Conservation (phyloP, 2,329 filamentous ascomycete genomes). For the Botryotinia globosa region DNA sequence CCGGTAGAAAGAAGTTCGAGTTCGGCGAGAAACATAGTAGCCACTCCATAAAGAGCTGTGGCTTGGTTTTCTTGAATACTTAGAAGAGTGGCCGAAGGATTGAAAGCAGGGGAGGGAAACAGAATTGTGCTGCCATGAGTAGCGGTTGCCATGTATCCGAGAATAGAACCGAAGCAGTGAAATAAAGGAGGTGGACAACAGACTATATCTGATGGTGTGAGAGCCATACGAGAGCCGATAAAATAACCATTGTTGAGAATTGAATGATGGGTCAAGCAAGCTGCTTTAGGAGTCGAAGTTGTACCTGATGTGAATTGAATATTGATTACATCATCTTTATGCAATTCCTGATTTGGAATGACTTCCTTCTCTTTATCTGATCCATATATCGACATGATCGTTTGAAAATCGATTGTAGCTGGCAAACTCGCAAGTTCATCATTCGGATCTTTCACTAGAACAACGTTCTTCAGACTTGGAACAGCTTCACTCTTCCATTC, state of each 20-base stretch:
- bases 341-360: conserved; percentile 47
- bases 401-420: conserved; percentile 42
- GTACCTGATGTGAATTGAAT: conserved; percentile 99
- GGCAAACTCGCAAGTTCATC: conserved; percentile 38
- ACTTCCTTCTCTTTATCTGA: conserved; percentile 39
- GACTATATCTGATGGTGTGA: conserved; percentile 70
- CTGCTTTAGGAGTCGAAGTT: conserved; percentile 85
- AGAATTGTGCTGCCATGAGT: conserved; percentile 80
- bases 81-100: conserved; percentile 59
- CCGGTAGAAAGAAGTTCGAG: conserved; percentile 69
- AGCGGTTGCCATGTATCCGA: conserved; percentile 90
- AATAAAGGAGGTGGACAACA: conserved; percentile 86
- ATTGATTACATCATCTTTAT: conserved; percentile 73
- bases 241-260: conserved; percentile 90
- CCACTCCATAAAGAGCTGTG: conserved; percentile 77
- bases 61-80: conserved; percentile 47
- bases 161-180: conserved; percentile 71
- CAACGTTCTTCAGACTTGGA: conserved; percentile 66
- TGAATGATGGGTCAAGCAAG: conserved; percentile 78
- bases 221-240: conserved; percentile 81
- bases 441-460: conserved; percentile 75
- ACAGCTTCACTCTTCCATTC: conserved; percentile 50
- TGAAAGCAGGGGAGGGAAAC: conserved; percentile 83
- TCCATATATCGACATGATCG: conserved; percentile 28
- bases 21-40: conserved; percentile 92